A percentile compares a stretch with the other conserved stretches of the same genome.
phyloP scores from a whole-genome alignment of 441 rosid genomes.

The Gossypium schwendimanii region DNA sequence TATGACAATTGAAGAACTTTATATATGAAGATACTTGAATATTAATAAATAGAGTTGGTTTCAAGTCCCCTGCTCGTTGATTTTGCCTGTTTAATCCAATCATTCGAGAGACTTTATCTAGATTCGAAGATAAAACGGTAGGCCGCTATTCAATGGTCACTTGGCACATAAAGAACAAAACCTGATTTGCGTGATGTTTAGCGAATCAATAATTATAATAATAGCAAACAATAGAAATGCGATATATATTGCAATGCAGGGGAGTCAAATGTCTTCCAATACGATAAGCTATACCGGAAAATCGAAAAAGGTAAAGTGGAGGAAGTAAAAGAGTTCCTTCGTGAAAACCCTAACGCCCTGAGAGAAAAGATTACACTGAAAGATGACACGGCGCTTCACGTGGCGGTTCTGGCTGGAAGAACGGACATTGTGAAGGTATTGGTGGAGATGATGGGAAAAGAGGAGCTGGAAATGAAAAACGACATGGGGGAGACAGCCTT shows the following conservation, averaged over 20 bases:
- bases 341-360: background rate
- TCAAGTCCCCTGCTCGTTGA: too few species aligned
- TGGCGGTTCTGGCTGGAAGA: constrained; percentile 27
- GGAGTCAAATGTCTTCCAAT: background rate
- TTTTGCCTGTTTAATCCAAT: too few species aligned
- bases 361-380: constrained; percentile 24
- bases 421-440: constrained; percentile 22
- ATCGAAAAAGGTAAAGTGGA: constrained; percentile 22
- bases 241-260: constrained; percentile 1
- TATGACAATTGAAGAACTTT: too few species aligned
- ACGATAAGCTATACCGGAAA: background rate
- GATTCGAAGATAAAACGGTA: too few species aligned
- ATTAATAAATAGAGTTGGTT: too few species aligned
- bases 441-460: background rate
- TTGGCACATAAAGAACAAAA: too few species aligned
- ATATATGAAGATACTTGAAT: too few species aligned
- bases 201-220: too few species aligned
- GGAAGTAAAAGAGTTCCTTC: constrained; percentile 14
- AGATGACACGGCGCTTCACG: constrained; percentile 34
- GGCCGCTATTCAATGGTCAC: too few species aligned
- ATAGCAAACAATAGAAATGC: background rate
- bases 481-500: constrained; percentile 28
- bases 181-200: too few species aligned
- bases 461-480: constrained; percentile 19
- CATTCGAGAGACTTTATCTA: too few species aligned